These are phyloP conservation scores for Eucalyptus camaldulensis DNA, from an alignment of 345 rosid genomes.

Conservation along the genomic window DNA sequence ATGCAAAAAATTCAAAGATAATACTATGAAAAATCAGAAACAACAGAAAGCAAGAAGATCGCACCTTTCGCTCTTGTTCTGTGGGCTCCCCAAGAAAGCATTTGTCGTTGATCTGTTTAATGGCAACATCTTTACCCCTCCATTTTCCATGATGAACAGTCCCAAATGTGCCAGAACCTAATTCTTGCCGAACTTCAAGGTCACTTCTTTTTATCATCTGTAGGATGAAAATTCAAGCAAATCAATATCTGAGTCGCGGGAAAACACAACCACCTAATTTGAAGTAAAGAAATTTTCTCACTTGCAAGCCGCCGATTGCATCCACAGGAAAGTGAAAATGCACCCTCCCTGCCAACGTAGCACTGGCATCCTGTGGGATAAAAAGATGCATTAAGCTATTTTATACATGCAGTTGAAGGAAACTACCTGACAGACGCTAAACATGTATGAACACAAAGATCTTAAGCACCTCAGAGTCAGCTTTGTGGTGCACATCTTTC, in stretches of 20 bases:
- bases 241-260: background rate
- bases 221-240: background rate
- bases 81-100: slow-evolving; percentile 58
- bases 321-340: slow-evolving; percentile 36
- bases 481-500: slow-evolving; percentile 6
- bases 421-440: background rate
- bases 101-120: slow-evolving; percentile 40
- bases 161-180: slow-evolving; percentile 64
- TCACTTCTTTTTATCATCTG: slow-evolving; percentile 48
- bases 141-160: slow-evolving; percentile 69
- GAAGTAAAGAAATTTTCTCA: background rate
- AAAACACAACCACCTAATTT: background rate
- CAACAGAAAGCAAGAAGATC: background rate
- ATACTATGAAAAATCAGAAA: background rate
- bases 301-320: slow-evolving; percentile 54
- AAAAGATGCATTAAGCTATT: background rate
- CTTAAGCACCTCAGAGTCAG: slow-evolving; percentile 36
- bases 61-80: slow-evolving; percentile 56
- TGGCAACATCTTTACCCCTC: slow-evolving; percentile 69
- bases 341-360: slow-evolving; percentile 22
- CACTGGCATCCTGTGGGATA: slow-evolving; percentile 25
- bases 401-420: background rate
- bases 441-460: background rate
- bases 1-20: background rate
- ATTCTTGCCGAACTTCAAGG: slow-evolving; percentile 44